A percentile compares a stretch with the other conserved stretches of the same genome.
Conservation (phyloP, 345 rosid species). For the Dimocarpus longan region DNA sequence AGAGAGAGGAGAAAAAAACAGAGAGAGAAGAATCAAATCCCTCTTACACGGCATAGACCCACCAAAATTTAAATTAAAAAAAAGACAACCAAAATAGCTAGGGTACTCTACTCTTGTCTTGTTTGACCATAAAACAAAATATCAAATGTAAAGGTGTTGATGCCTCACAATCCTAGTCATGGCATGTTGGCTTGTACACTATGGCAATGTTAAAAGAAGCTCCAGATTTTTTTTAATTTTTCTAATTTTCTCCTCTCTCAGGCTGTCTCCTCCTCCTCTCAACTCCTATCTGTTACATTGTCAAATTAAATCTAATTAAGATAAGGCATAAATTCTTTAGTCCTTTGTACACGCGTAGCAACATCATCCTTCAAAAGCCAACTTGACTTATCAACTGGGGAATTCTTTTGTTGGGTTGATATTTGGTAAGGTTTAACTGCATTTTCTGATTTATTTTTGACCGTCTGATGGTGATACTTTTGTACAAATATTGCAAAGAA, state of each 20-base stretch:
- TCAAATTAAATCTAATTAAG: slow-evolving; percentile 11
- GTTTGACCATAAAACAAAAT: slow-evolving; percentile 15
- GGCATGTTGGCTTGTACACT: slow-evolving; percentile 9
- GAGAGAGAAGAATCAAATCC: not conserved
- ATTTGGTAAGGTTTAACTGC: not conserved
- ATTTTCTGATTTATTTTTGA: not conserved
- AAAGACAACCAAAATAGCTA: not conserved
- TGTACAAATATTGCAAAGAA: too few relatives aligned
- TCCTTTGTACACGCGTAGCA: slow-evolving; percentile 22
- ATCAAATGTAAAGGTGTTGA: slow-evolving; percentile 12
- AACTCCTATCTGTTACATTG: not conserved
- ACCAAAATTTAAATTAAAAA: not conserved
- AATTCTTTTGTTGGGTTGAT: slow-evolving; percentile 17
- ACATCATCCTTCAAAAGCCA: slow-evolving; percentile 12
- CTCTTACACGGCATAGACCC: not conserved
- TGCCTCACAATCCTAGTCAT: slow-evolving; percentile 12
- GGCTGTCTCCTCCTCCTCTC: too few relatives aligned
- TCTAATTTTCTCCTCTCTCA: not conserved
- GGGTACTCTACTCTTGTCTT: not conserved
- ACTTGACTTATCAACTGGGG: slow-evolving; percentile 20
- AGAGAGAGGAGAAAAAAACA: too few relatives aligned
- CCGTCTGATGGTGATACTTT: not conserved
- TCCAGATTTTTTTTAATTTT: not conserved
- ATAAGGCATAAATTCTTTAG: slow-evolving; percentile 25
- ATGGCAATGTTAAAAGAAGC: slow-evolving; percentile 2